Conservation (phyloP, 2,329 filamentous ascomycete species). For the Fusarium duplospermum region DNA sequence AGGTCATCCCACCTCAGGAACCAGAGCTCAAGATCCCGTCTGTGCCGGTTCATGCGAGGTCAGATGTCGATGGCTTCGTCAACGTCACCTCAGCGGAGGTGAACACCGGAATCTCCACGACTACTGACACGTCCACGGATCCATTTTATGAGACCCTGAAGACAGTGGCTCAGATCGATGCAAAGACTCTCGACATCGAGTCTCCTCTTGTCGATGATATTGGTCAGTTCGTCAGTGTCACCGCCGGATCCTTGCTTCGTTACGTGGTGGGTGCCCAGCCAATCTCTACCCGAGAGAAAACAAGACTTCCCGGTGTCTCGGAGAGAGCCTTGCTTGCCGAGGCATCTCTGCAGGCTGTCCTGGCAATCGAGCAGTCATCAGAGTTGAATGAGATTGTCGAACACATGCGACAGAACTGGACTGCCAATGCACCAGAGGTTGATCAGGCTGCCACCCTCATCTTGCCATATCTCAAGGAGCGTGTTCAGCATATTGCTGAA, state of each 20-base stretch:
- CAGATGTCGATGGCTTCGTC: neutral
- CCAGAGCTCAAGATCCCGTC: neutral
- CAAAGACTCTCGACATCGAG: constrained; percentile 7
- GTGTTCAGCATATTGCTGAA: constrained; percentile 1
- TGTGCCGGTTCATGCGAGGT: neutral
- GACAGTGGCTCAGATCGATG: neutral
- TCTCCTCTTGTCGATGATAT: constrained; percentile 5
- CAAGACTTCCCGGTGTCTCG: constrained; percentile 9
- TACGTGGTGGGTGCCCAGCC: constrained; percentile 7
- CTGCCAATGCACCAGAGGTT: constrained; percentile 11
- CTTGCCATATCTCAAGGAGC: constrained; percentile 17
- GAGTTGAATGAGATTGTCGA: constrained; percentile 31
- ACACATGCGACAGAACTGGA: constrained; percentile 28
- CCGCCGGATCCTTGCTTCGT: constrained; percentile 11
- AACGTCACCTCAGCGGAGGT: neutral
- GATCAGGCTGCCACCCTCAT: constrained; percentile 13
- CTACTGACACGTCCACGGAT: neutral
- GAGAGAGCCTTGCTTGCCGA: constrained; percentile 25
- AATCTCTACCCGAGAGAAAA: constrained; percentile 1
- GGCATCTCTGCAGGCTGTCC: constrained; percentile 19
- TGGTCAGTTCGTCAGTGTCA: constrained; percentile 10
- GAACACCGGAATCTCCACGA: too few relatives aligned
- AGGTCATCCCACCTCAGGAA: neutral
- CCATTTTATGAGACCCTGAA: constrained; percentile 16
- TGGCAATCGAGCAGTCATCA: constrained; percentile 24